phyloP scores from a whole-genome alignment of 345 rosid species.

The Syzygium jambos region DNA sequence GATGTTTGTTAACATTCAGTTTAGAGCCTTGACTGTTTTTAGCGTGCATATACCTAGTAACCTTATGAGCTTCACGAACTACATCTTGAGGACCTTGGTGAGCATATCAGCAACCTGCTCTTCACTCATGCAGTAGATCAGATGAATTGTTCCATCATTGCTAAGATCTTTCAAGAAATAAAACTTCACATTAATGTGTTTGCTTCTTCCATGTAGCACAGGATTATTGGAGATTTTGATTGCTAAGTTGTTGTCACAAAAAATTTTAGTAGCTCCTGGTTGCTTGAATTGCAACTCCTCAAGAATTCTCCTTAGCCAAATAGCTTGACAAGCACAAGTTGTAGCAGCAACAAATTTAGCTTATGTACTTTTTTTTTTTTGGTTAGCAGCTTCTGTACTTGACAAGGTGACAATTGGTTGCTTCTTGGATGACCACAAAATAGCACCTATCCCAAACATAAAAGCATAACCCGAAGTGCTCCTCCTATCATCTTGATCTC shows the following conservation, averaged over 20 bases:
- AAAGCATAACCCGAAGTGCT: not conserved
- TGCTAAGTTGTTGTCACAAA: not conserved
- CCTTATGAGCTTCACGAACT: too few species aligned
- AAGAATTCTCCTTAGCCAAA: constrained; percentile 5
- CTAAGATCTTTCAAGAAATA: not conserved
- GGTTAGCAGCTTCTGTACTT: not conserved
- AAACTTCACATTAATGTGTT: not conserved
- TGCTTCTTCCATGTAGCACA: not conserved
- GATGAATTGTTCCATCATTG: not conserved
- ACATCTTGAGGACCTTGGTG: not conserved
- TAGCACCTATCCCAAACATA: not conserved
- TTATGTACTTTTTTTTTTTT: too few species aligned
- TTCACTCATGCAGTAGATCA: not conserved
- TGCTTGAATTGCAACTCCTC: not conserved
- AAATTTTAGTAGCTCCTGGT: not conserved
- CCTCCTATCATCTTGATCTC: not conserved
- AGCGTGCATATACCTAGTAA: too few species aligned
- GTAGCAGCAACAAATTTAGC: not conserved
- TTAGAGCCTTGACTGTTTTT: not conserved
- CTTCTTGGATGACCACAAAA: constrained; percentile 3
- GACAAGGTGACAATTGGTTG: not conserved
- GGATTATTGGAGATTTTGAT: not conserved
- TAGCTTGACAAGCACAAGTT: not conserved
- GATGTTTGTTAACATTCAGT: not conserved
- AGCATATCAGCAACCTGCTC: not conserved